Evolutionary conservation across 164 flowering plant genomes (phyloP), one percentile per base, ranked within the genome.

Genomic region (Litsea cubeba): DNA sequence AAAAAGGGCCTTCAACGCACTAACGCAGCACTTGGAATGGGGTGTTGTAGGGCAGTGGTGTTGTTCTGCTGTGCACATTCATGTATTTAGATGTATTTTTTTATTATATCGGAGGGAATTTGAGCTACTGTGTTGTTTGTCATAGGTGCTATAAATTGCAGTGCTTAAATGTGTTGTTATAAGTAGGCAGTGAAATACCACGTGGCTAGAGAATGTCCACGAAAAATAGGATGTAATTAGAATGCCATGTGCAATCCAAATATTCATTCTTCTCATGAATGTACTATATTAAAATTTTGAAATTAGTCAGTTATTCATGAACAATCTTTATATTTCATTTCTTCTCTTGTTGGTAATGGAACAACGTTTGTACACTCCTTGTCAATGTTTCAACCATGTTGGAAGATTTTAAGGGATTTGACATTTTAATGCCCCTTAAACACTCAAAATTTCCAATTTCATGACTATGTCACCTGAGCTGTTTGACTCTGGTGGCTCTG

Each of bases 191-290:
- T 23, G 46, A 65, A 30, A 51, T 30, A 24, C 57, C 82, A 77
- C 46, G 20, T 54, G 79, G 65, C 70, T 54, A 28, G 77, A 71
- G 67, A 54, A 22, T 66, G 57, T 74, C 11, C 60, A 71, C 78
- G 24, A 65, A 70, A 58, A n/a, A 72, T 79, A 77, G 67, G 68
- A 79, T 83, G 83, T 68, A 72, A 76, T 79, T 79, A 75, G 71
- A 77, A 74, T 51, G 51, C 60, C 71, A 76, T 76, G 77, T 66
- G 68, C 25, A 65, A 24, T 65, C 28, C 40, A 25, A 14, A 65
- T 25, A 24, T 65, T 77, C 73, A 68, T 68, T 81, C 77, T 71
- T 71, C 69, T 75, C 54, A 70, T 73, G 81, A 71, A 71, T 80
- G 78, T 77, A 57, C 30, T 51, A 71, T 74, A 30, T 30, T 72